These are phyloP conservation scores for Posidonia australis DNA, from an alignment of 106 monocot genomes.

Conservation along the genomic window DNA sequence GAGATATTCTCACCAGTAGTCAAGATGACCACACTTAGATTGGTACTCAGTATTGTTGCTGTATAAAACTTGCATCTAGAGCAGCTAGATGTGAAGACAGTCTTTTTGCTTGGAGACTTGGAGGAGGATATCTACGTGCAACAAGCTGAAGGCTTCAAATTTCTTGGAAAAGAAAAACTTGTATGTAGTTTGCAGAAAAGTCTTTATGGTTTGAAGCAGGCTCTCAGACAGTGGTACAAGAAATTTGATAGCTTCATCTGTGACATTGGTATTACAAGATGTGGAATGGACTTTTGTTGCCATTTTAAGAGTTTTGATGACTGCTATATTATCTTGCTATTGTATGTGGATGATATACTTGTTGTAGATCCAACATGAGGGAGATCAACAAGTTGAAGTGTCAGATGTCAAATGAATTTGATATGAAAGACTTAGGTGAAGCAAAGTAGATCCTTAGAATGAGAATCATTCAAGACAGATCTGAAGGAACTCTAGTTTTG, in stretches of 20 bases:
- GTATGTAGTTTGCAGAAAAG: constrained; percentile 11
- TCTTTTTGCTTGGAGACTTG: not conserved
- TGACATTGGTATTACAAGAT: not conserved
- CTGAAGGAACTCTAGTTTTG: not conserved
- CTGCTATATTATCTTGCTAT: constrained; percentile 1
- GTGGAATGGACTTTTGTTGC: not conserved
- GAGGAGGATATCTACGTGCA: not conserved
- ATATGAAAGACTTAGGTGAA: constrained; percentile 2
- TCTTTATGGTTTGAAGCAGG: constrained; percentile 12
- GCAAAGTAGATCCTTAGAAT: not conserved
- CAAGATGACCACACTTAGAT: not conserved
- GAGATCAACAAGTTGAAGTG: not conserved
- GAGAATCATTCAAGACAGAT: not conserved
- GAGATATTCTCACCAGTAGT: not conserved
- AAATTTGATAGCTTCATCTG: not conserved
- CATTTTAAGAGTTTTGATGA: not conserved
- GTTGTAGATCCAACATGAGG: constrained; percentile 2
- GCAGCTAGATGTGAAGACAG: not conserved
- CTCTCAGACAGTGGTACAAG: constrained; percentile 10
- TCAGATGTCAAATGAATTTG: not conserved
- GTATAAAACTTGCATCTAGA: not conserved
- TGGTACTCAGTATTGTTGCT: not conserved
- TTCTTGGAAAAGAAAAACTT: constrained; percentile 1
- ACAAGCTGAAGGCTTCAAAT: not conserved
- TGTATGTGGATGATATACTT: constrained; percentile 10